These are phyloP conservation scores for Trypanosoma boissoni DNA, from an alignment of 208 protist genomes.

Conservation along the genomic window DNA sequence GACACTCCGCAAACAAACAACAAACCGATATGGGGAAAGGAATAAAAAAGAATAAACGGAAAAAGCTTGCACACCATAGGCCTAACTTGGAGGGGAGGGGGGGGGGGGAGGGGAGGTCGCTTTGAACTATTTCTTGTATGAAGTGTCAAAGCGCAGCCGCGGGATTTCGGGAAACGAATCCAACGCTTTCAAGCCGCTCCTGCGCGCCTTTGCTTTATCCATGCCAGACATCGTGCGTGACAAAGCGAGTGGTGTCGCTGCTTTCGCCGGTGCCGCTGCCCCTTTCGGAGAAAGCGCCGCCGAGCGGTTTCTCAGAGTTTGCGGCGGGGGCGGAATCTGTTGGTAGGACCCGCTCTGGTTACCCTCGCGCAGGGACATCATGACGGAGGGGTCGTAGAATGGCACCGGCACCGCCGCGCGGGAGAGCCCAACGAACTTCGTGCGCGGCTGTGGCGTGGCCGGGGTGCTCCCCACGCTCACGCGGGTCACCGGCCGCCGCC, in stretches of 20 bases:
- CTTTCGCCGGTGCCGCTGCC: not conserved
- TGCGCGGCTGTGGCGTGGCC: not conserved
- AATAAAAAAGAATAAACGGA: too few species aligned
- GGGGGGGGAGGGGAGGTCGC: not conserved
- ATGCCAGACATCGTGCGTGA: not conserved
- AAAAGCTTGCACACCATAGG: not conserved
- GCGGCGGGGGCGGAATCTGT: not conserved
- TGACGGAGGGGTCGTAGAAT: constrained; percentile 43
- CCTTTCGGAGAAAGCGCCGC: not conserved
- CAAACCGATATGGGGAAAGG: too few species aligned
- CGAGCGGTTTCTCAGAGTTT: not conserved
- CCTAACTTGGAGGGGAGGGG: too few species aligned
- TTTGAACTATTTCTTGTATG: not conserved
- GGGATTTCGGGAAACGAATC: not conserved
- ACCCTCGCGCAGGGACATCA: constrained; percentile 40
- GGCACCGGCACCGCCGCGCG: constrained; percentile 9
- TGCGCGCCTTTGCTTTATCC: not conserved
- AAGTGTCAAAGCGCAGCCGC: not conserved
- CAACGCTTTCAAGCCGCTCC: not conserved
- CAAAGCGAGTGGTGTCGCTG: not conserved
- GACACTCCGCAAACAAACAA: too few species aligned
- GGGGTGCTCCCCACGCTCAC: not conserved
- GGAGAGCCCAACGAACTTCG: not conserved
- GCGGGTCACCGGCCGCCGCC: not conserved
- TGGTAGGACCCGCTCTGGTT: constrained; percentile 33